Conservation (phyloP, 805 yeast genomes). For the Candida adriatica region DNA sequence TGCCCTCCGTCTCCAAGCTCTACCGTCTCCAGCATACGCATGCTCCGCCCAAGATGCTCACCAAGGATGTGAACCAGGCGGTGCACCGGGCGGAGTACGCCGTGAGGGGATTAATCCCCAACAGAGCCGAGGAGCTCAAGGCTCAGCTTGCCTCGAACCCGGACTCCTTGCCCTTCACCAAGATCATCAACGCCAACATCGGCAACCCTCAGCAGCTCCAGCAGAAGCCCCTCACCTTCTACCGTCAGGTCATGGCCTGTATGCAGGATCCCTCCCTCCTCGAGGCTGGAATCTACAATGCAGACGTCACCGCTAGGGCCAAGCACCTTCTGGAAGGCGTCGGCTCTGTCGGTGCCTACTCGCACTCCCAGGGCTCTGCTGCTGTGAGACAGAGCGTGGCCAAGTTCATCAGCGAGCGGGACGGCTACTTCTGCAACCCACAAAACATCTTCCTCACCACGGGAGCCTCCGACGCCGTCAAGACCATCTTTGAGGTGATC, state of each 20-base stretch:
- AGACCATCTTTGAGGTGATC: constrained; percentile 63
- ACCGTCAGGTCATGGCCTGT: constrained; percentile 81
- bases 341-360: constrained; percentile 92
- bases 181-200: constrained; percentile 84
- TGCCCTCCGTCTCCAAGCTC: constrained; percentile 1
- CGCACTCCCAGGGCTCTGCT: constrained; percentile 84
- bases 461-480: constrained; percentile 96
- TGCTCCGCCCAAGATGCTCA: constrained; percentile 30
- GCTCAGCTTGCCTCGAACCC: constrained; percentile 47
- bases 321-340: constrained; percentile 47
- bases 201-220: constrained; percentile 98
- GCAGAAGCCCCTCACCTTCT: constrained; percentile 92
- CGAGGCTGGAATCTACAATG: constrained; percentile 34
- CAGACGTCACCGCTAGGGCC: constrained; percentile 75
- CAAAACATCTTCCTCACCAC: constrained; percentile 77
- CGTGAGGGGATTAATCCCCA: constrained; percentile 91
- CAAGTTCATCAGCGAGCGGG: constrained; percentile 69
- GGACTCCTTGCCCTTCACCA: constrained; percentile 63
- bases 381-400: constrained; percentile 75
- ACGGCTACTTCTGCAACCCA: constrained; percentile 62
- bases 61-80: constrained; percentile 57
- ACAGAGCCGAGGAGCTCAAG: constrained; percentile 81
- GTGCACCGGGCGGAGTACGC: constrained; percentile 90
- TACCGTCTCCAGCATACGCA: constrained; percentile 3
- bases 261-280: constrained; percentile 79